A percentile compares a stretch with the other conserved stretches of the same genome.
Conservation (phyloP, 2,329 filamentous ascomycete species). For the Colletotrichum orbiculare region DNA sequence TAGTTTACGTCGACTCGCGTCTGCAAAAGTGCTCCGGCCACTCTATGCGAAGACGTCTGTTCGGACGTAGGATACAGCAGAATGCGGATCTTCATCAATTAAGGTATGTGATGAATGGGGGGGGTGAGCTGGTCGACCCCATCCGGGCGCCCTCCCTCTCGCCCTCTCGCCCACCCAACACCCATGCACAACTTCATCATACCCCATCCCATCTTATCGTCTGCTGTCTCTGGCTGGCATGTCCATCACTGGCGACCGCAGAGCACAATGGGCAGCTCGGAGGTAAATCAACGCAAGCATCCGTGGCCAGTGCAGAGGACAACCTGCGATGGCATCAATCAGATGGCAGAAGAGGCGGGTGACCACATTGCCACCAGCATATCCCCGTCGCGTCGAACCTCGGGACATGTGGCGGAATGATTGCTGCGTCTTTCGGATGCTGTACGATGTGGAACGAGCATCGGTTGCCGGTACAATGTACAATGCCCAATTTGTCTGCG, state of each 20-base stretch:
- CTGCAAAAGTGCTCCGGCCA: too few relatives aligned
- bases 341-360: conserved; percentile 6
- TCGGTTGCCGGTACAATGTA: too few relatives aligned
- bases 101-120: not conserved
- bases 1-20: too few relatives aligned
- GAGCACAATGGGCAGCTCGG: not conserved
- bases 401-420: too few relatives aligned
- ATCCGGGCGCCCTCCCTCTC: not conserved
- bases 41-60: too few relatives aligned
- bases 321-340: not conserved
- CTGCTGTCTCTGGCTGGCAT: not conserved
- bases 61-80: too few relatives aligned
- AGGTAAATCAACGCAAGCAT: not conserved
- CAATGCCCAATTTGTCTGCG: conserved; percentile 3
- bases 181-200: conserved; percentile 3
- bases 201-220: conserved; percentile 2
- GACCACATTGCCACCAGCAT: conserved; percentile 20
- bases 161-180: not conserved
- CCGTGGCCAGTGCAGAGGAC: conserved; percentile 11
- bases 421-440: too few relatives aligned
- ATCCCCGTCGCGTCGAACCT: conserved; percentile 5
- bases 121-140: too few relatives aligned
- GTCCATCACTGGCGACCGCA: too few relatives aligned
- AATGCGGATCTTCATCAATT: not conserved
- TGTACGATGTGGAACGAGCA: too few relatives aligned